Percentiles rank a stretch among this genome's conserved stretches.
These are phyloP conservation scores for Verbascum thapsus DNA, from an alignment of 257 asterid genomes.

Conservation along the genomic window DNA sequence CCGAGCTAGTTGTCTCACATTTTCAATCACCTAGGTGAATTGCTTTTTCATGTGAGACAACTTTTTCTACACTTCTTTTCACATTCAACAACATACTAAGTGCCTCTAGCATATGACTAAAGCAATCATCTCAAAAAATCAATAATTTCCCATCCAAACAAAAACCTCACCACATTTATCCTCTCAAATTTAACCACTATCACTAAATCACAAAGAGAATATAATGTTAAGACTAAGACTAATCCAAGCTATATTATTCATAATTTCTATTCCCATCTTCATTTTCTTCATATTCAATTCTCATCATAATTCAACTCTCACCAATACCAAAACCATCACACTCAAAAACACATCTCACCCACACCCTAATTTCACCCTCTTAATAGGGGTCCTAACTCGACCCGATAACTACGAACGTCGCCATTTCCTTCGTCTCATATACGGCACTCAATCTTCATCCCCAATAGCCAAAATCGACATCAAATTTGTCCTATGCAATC, in stretches of 20 bases:
- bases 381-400: slow-evolving; percentile 64
- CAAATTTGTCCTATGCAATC: slow-evolving; percentile 62
- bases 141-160: background rate
- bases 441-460: slow-evolving; percentile 56
- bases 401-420: slow-evolving; percentile 63
- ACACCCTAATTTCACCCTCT: slow-evolving; percentile 42
- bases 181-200: background rate
- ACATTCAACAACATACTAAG: slow-evolving; percentile 23
- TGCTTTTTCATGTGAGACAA: slow-evolving; percentile 30
- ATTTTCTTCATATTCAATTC: slow-evolving; percentile 46
- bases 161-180: background rate
- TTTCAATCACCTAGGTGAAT: slow-evolving; percentile 17
- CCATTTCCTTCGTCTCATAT: slow-evolving; percentile 75
- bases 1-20: slow-evolving; percentile 25
- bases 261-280: slow-evolving; percentile 38
- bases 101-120: background rate
- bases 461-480: slow-evolving; percentile 48
- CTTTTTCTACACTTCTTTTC: slow-evolving; percentile 25
- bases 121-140: background rate
- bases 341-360: slow-evolving; percentile 16
- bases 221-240: slow-evolving; percentile 33
- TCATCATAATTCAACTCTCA: slow-evolving; percentile 29
- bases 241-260: slow-evolving; percentile 34
- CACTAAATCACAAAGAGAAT: too few relatives aligned
- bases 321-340: slow-evolving; percentile 15